Conservation (phyloP, 164 flowering plant genomes). For the Buxus sempervirens region DNA sequence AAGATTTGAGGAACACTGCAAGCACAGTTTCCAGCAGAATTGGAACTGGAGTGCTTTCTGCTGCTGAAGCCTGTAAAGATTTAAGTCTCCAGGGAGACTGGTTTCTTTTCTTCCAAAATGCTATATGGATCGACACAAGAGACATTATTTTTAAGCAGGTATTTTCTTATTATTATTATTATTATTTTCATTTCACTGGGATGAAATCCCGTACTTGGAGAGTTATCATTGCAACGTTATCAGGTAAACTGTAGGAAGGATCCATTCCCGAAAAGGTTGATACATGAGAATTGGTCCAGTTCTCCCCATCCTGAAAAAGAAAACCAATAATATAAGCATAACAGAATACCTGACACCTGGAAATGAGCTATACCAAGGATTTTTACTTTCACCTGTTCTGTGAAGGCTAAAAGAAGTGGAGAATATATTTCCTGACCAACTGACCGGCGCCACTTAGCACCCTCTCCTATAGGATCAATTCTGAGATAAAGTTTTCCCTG, state of each 20-base stretch:
- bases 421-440: conserved; percentile 93
- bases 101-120: background rate
- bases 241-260: conserved; percentile 68
- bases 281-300: conserved; percentile 43
- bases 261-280: conserved; percentile 61
- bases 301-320: conserved; percentile 56
- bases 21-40: background rate
- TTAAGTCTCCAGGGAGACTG: background rate
- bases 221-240: conserved; percentile 73
- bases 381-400: conserved; percentile 57
- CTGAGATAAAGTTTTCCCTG: conserved; percentile 76
- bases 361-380: conserved; percentile 1
- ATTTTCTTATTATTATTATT: too few relatives aligned
- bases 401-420: conserved; percentile 89
- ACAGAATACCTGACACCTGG: background rate
- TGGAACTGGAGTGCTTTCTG: background rate
- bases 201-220: conserved; percentile 52
- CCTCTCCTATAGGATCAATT: conserved; percentile 80
- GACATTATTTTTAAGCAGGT: too few relatives aligned
- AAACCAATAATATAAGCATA: conserved; percentile 8
- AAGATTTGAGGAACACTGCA: background rate
- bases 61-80: background rate
- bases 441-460: conserved; percentile 97
- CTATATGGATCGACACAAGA: background rate
- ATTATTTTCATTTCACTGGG: too few relatives aligned